Conservation (phyloP, 1,139 yeast genomes). For the Pichia sp. region DNA sequence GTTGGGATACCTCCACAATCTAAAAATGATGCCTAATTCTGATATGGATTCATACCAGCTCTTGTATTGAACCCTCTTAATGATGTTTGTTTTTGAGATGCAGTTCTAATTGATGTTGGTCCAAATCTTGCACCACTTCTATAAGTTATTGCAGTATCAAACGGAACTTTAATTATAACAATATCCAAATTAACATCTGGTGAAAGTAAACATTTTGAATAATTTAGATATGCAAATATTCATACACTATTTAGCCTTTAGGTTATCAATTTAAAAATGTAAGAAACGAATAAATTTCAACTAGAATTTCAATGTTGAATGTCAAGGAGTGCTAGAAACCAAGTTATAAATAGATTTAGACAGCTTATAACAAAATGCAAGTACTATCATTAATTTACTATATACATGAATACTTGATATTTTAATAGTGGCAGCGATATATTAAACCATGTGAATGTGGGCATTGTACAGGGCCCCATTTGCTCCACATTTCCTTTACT, state of each 20-base stretch:
- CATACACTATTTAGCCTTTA: constrained; percentile 44
- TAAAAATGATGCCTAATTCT: constrained; percentile 57
- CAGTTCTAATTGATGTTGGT: constrained; percentile 66
- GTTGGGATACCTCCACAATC: constrained; percentile 84
- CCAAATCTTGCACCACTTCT: constrained; percentile 79
- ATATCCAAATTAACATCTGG: constrained; percentile 48
- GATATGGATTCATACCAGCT: constrained; percentile 60
- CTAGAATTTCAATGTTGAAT: no score
- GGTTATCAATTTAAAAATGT: no score
- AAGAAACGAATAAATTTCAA: no score
- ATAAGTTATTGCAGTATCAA: constrained; percentile 70
- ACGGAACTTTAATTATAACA: constrained; percentile 69
- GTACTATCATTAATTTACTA: no score
- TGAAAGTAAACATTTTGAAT: constrained; percentile 48
- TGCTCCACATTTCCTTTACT: no score
- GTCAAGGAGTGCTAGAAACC: no score
- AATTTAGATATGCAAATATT: constrained; percentile 68
- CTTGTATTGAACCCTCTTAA: constrained; percentile 63
- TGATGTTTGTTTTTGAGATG: constrained; percentile 65
- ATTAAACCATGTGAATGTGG: no score
- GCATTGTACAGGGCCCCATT: no score
- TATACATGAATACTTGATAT: no score
- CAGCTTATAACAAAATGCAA: no score
- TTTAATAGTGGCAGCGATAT: no score
- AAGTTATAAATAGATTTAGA: no score